Base-by-base conservation (phyloP, 257 asterid genomes). In the Agastache rugosa region DNA sequence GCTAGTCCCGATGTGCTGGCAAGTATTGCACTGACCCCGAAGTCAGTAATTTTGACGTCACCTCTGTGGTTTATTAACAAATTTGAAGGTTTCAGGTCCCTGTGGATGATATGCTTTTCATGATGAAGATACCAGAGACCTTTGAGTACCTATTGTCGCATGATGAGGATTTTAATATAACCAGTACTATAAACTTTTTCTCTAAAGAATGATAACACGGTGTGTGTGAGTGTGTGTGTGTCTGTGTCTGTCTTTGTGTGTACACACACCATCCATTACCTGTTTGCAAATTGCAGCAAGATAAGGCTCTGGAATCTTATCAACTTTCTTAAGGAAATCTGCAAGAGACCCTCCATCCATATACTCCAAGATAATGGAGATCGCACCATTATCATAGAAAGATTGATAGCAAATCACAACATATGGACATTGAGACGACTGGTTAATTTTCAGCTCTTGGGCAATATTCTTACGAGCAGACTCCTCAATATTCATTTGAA, bases 271-370 rank as follows among this genome's bases (percentile, higher is more conserved):
- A 5, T 10, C 3, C 10, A 16, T 12, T 58, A 95, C 99, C 99
- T 92, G 98, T 83, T 95, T 95, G 80, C 90, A 90, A 80, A 95
- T 86, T 58, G 90, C 95, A 81, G 99, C 96, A 74, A 95, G 99
- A 84, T 83, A 95, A n/a, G 84, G 91, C 81, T 95, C 99, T 3
- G 99, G 97, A 58, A 95, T 91, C 54, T 75, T 84, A 62, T 87
- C 75, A 69, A 93, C 98, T 75, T 92, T 88, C 73, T 82, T 90
- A 71, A 95, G 81, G 80, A 95, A 89, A 85, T 95, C 99, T 74
- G 97, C 96, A 71, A 95, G 92, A 59, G 98, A 92, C 4, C 99
- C 99, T 15, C 99, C 99, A 65, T 95, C 99, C 99, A 95, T 95
- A 81, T 90, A 95, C 87, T 95, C 99, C 69, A 95, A 88, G 78